Percentiles rank a stretch among this genome's conserved stretches.
phyloP scores from a whole-genome alignment of 2,329 filamentous ascomycete genomes.

The Aspergillus chevalieri region DNA sequence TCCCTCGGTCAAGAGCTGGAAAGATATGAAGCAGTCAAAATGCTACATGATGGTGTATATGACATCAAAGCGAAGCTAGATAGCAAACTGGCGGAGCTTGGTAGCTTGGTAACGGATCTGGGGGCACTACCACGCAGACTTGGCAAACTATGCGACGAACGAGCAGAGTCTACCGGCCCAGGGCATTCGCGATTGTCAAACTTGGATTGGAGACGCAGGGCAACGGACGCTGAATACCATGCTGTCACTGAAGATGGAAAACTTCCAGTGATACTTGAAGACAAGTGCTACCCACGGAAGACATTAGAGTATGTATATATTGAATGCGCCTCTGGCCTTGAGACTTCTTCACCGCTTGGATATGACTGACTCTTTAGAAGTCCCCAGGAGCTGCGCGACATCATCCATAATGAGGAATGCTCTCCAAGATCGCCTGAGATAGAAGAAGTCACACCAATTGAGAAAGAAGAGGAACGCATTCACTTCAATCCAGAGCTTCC shows the following conservation, averaged over 20 bases:
- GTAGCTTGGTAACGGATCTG: conserved; percentile 49
- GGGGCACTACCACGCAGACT: conserved; percentile 37
- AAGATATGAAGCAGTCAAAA: conserved; percentile 39
- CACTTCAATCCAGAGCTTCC: conserved; percentile 9
- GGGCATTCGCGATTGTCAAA: conserved; percentile 7
- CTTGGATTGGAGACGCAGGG: conserved; percentile 10
- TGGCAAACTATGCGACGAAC: conserved; percentile 13
- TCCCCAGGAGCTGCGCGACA: conserved; percentile 28
- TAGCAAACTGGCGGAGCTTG: conserved; percentile 51
- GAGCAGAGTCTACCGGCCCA: conserved; percentile 5
- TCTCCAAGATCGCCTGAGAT: conserved; percentile 25
- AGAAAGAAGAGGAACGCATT: not conserved
- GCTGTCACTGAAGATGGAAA: conserved; percentile 26
- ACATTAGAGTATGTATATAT: conserved; percentile 48
- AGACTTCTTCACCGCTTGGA: not conserved
- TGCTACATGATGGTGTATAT: conserved; percentile 43
- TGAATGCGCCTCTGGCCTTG: not conserved
- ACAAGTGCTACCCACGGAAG: conserved; percentile 51
- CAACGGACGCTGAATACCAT: conserved; percentile 10
- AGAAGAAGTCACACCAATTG: conserved; percentile 42
- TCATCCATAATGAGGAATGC: conserved; percentile 19
- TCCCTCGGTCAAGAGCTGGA: conserved; percentile 51
- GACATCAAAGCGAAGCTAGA: conserved; percentile 51
- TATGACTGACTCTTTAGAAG: conserved; percentile 17
- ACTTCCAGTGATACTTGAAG: conserved; percentile 55